Evolutionary conservation across 2,329 filamentous ascomycete species (phyloP).

Genomic region (Pseudogymnoascus sp.): DNA sequence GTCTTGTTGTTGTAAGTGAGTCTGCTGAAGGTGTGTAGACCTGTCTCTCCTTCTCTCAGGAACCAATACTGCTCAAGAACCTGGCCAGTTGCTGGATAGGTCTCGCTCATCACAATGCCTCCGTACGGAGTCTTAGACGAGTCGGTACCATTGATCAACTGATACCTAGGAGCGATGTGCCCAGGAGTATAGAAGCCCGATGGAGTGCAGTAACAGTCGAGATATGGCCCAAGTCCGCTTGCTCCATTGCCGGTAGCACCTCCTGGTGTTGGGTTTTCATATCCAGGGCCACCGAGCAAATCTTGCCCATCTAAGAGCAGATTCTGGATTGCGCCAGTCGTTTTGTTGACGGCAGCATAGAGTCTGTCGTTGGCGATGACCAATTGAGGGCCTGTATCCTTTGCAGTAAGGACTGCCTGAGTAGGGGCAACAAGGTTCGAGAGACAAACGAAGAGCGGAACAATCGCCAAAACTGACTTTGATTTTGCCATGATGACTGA

Average conservation of each 20-base stretch:
- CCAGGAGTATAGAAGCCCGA: slow-evolving; percentile 54
- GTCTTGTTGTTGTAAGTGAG: slow-evolving; percentile 52
- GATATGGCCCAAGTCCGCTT: slow-evolving; percentile 48
- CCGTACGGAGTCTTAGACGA: slow-evolving; percentile 44
- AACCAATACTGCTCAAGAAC: slow-evolving; percentile 60
- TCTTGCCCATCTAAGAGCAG: slow-evolving; percentile 43
- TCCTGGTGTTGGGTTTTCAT: slow-evolving; percentile 17
- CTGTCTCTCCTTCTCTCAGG: slow-evolving; percentile 53
- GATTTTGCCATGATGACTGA: slow-evolving; percentile 4
- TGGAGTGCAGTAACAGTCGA: slow-evolving; percentile 57
- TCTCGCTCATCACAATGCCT: slow-evolving; percentile 53
- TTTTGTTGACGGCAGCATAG: slow-evolving; percentile 37
- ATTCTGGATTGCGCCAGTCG: slow-evolving; percentile 34
- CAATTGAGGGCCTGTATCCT: slow-evolving; percentile 27
- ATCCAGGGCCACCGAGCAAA: slow-evolving; percentile 39
- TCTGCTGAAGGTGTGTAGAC: slow-evolving; percentile 54
- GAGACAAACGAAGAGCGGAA: neutral
- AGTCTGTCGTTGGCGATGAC: slow-evolving; percentile 39
- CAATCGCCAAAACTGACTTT: slow-evolving; percentile 5
- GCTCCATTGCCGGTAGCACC: slow-evolving; percentile 29
- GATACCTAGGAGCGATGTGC: slow-evolving; percentile 39
- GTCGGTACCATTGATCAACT: slow-evolving; percentile 46
- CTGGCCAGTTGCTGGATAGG: slow-evolving; percentile 50
- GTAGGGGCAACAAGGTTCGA: neutral
- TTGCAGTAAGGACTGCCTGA: slow-evolving; percentile 21